Evolutionary conservation across 2,329 filamentous ascomycete genomes (phyloP).

Genomic region (Arthrobotrys musiformis): DNA sequence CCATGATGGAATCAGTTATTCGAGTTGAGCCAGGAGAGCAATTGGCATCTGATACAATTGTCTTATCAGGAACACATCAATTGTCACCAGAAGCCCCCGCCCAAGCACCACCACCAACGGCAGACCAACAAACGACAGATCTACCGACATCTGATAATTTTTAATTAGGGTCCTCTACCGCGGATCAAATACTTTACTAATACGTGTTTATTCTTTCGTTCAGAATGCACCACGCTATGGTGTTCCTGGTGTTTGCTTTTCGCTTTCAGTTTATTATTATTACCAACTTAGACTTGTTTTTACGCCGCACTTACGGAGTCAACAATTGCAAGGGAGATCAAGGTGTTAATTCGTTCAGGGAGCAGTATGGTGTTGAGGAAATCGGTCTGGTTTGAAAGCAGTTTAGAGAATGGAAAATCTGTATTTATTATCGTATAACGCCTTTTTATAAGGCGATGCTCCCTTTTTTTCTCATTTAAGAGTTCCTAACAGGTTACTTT

Average conservation of each 20-base stretch:
- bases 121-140: not conserved
- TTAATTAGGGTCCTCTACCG: not conserved
- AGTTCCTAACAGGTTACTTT: too few relatives aligned
- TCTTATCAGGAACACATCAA: constrained; percentile 34
- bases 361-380: constrained; percentile 4
- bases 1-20: constrained; percentile 47
- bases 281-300: not conserved
- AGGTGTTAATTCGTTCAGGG: constrained; percentile 1
- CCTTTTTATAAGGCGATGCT: too few relatives aligned
- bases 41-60: constrained; percentile 30
- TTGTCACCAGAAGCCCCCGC: constrained; percentile 21
- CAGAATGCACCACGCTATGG: not conserved
- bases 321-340: not conserved
- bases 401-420: not conserved
- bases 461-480: too few relatives aligned
- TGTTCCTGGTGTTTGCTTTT: constrained; percentile 2
- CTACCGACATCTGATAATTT: not conserved
- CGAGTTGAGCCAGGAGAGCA: constrained; percentile 23
- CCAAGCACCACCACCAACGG: not conserved
- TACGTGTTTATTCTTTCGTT: not conserved
- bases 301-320: not conserved
- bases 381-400: not conserved
- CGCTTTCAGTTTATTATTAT: not conserved
- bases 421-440: too few relatives aligned
- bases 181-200: not conserved